A percentile compares a stretch with the other conserved stretches of the same genome.
phyloP scores from a whole-genome alignment of 2,329 filamentous ascomycete species.

The Didymella arachidicola region DNA sequence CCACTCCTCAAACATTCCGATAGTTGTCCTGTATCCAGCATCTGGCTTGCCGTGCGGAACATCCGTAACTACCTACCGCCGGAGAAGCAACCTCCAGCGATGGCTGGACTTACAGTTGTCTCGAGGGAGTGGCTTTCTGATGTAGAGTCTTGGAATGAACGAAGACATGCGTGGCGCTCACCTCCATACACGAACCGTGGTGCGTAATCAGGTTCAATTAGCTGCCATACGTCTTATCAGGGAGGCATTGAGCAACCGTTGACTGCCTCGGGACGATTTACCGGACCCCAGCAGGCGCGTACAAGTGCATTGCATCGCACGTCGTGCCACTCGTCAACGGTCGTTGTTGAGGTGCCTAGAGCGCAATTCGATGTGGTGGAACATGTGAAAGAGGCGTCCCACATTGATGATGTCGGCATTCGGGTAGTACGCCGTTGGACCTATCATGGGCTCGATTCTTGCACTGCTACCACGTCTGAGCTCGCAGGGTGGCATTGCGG shows the following conservation, averaged over 20 bases:
- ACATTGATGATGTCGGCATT: slow-evolving; percentile 16
- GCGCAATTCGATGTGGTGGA: slow-evolving; percentile 3
- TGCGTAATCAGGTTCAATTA: slow-evolving; percentile 7
- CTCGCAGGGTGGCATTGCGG: slow-evolving; percentile 14
- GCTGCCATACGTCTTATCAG: slow-evolving; percentile 14
- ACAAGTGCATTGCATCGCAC: slow-evolving; percentile 12
- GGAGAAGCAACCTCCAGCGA: slow-evolving; percentile 3
- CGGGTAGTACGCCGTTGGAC: slow-evolving; percentile 14
- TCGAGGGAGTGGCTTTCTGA: slow-evolving; percentile 1
- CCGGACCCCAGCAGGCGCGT: slow-evolving; percentile 8
- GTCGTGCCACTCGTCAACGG: slow-evolving; percentile 12
- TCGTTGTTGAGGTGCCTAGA: slow-evolving; percentile 17
- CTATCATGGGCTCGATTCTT: neutral
- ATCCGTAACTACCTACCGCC: neutral
- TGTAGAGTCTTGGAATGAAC: slow-evolving; percentile 7
- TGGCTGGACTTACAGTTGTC: neutral
- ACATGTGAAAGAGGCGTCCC: slow-evolving; percentile 19
- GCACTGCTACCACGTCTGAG: neutral
- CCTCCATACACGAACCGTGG: slow-evolving; percentile 11
- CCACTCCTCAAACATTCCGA: slow-evolving; percentile 12
- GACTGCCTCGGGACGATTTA: slow-evolving; percentile 5
- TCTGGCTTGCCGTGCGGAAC: slow-evolving; percentile 3
- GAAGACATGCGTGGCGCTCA: slow-evolving; percentile 12
- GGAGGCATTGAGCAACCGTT: slow-evolving; percentile 12
- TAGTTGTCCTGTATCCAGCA: neutral